These are phyloP conservation scores for Ceratobasidium sp. DNA, from an alignment of 1,284 basidiomycete species.

Conservation along the genomic window DNA sequence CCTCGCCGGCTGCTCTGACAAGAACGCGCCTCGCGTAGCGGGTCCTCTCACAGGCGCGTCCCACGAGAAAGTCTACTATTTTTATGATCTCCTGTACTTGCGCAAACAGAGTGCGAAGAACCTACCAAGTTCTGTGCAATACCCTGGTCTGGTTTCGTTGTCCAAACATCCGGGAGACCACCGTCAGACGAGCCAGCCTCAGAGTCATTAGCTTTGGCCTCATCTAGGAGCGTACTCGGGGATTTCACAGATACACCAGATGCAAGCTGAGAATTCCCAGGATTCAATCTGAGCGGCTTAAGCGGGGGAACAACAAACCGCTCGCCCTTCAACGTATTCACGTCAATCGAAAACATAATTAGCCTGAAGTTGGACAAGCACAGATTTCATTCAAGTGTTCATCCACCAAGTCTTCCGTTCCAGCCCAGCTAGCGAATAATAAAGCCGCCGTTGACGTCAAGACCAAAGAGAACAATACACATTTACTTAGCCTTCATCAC, in stretches of 20 bases:
- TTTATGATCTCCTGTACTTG: not conserved
- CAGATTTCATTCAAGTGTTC: not conserved
- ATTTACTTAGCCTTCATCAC: no score
- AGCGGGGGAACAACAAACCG: constrained; percentile 23
- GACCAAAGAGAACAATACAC: no score
- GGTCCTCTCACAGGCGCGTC: not conserved
- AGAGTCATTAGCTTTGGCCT: not conserved
- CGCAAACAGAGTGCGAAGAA: no score
- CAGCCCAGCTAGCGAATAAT: no score
- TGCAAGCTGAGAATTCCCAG: not conserved
- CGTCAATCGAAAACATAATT: constrained; percentile 23
- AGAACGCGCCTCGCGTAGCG: constrained; percentile 20
- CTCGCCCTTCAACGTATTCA: not conserved
- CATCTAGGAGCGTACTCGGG: not conserved
- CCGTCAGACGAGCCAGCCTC: constrained; percentile 1
- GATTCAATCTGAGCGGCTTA: not conserved
- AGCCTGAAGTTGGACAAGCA: not conserved
- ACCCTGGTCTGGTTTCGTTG: constrained; percentile 77
- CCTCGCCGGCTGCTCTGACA: constrained; percentile 19
- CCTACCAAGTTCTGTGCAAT: constrained; percentile 56
- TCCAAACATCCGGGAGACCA: constrained; percentile 55
- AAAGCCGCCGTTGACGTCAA: no score
- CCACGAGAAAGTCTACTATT: constrained; percentile 19
- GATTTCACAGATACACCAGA: not conserved
- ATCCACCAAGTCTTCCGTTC: not conserved